Evolutionary conservation across 331 rosid species (phyloP).

Genomic region (Telfairia occidentalis): DNA sequence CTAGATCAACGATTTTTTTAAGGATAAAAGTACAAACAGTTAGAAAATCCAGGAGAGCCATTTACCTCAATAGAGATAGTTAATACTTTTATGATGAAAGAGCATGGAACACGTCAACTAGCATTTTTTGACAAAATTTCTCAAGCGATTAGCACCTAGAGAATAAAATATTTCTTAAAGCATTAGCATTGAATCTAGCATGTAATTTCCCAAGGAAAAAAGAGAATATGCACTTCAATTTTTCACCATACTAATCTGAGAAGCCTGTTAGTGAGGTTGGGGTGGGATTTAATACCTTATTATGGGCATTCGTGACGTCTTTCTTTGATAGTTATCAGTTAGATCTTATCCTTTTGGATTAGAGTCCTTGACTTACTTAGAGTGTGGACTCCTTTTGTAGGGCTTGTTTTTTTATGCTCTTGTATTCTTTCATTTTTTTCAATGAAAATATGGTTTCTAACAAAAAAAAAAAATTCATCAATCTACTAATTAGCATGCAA

Average conservation of each 20-base stretch:
- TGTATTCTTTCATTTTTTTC: no score
- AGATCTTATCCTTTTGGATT: no score
- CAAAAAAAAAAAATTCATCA: no score
- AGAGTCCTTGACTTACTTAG: no score
- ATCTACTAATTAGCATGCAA: conserved; percentile 1
- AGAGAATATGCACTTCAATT: neutral
- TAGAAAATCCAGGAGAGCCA: neutral
- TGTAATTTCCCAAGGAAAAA: neutral
- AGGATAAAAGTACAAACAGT: neutral
- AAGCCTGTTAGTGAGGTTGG: no score
- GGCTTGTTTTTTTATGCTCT: no score
- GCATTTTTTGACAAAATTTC: neutral
- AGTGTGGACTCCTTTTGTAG: no score
- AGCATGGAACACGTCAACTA: neutral
- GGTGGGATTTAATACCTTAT: no score
- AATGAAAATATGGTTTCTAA: no score
- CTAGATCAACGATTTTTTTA: neutral
- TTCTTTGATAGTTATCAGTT: no score
- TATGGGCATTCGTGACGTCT: no score
- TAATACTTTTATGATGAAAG: neutral
- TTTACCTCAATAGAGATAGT: neutral
- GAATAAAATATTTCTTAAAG: neutral
- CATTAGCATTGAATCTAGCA: neutral
- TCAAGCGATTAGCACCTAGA: neutral
- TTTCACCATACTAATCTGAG: no score